phyloP scores from a whole-genome alignment of 805 yeast species.

The Candida manassasensis region DNA sequence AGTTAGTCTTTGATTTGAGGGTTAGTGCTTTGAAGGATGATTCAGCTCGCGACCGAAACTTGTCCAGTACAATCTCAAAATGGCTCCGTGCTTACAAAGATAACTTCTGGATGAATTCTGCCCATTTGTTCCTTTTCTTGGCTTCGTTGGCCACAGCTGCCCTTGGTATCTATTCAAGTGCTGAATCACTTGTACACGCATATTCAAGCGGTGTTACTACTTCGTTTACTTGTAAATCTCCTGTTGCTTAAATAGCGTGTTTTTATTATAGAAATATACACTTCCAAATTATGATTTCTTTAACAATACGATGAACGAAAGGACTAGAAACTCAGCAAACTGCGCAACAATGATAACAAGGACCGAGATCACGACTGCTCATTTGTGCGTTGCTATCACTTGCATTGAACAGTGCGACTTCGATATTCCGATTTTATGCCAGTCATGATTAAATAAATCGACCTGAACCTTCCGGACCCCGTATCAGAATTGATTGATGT shows the following conservation, averaged over 20 bases:
- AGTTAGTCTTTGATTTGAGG: slow-evolving; percentile 15
- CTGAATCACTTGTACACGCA: slow-evolving; percentile 19
- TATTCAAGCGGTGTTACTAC: slow-evolving; percentile 20
- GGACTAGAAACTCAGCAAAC: too few species aligned
- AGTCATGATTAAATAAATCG: too few species aligned
- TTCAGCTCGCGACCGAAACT: slow-evolving; percentile 4
- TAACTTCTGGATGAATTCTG: slow-evolving; percentile 13
- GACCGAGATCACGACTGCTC: too few species aligned
- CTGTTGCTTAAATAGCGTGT: slow-evolving; percentile 10
- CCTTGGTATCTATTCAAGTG: slow-evolving; percentile 25
- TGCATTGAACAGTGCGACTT: too few species aligned
- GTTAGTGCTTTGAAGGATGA: slow-evolving; percentile 14
- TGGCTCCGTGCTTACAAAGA: slow-evolving; percentile 15
- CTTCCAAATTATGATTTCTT: too few species aligned
- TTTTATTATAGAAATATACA: too few species aligned
- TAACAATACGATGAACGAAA: too few species aligned
- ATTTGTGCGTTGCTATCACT: too few species aligned
- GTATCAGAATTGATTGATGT: too few species aligned
- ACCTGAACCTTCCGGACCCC: too few species aligned
- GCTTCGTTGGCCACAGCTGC: slow-evolving; percentile 22
- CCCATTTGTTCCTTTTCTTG: slow-evolving; percentile 16
- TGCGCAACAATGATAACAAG: too few species aligned
- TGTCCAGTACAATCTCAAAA: slow-evolving; percentile 9
- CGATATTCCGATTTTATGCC: too few species aligned
- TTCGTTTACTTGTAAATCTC: slow-evolving; percentile 26